Base-by-base conservation (phyloP, 2,329 filamentous ascomycete species). In the Sporothrix mexicana region DNA sequence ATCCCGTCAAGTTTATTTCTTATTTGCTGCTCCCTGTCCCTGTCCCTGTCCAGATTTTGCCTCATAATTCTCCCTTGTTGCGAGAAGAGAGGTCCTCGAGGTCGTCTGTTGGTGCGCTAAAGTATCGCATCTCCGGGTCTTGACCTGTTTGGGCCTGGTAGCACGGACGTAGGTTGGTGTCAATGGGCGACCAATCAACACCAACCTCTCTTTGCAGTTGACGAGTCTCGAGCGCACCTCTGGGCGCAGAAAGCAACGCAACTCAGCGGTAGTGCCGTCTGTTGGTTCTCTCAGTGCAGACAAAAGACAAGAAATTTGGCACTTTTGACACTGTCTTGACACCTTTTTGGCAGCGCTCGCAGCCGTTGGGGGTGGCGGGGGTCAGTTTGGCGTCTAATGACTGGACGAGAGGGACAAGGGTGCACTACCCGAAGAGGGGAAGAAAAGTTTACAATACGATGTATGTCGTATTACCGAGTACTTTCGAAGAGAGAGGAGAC, bases 81-180 rank as follows among this genome's bases (percentile, higher is more conserved):
- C 61, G 23, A 30, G 12, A 12, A 57, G 55, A 30, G 5, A 25
- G 30, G 36, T 45, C 13, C 36, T 23, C 36, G 5, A 25, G 30
- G 36, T 45, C 13, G 59, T 23, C 36, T 23, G 59, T 64, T 45
- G 59, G 59, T 64, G 59, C 9, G 7, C 59, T 8, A 45, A 45
- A 25, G 62, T 47, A 49, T 69, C 47, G 25, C 49, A 69, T 69
- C 67, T 69, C 47, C 49, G 49, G 45, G 23, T 69, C 30, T 57
- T 55, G 51, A 20, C 67, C 67, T 30, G 41, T 47, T 66, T 66
- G 12, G 43, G 62, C n/a, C 49, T 66, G 62, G 62, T 13, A 20
- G 47, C 13, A 68, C 13, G 25, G 47, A 68, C 25, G 64, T 51
- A 62, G 12, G 62, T 49, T 45, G 61, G 41, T 41, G 61, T 64